Evolutionary conservation across 148 eudicot genomes (phyloP).

Genomic region (Cornus kousa): DNA sequence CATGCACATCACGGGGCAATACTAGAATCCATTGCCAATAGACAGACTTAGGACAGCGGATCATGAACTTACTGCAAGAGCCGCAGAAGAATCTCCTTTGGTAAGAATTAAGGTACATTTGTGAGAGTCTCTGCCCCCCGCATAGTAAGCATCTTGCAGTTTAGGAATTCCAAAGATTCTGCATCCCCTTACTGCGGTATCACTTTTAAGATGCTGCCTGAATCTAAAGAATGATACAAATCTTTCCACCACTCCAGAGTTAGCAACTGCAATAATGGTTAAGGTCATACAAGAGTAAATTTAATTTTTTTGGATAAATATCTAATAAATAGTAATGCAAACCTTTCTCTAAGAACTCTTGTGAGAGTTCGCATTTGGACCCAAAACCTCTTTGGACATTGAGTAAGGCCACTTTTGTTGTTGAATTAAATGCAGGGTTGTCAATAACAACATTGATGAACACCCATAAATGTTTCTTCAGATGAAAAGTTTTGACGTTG

Average conservation of each 20-base stretch:
- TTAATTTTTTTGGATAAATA: background rate
- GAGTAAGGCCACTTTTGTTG: conserved; percentile 89
- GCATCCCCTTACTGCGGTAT: conserved; percentile 68
- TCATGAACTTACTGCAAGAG: conserved; percentile 76
- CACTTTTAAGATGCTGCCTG: conserved; percentile 82
- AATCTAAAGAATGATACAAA: conserved; percentile 70
- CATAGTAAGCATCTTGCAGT: conserved; percentile 80
- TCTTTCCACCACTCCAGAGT: conserved; percentile 64
- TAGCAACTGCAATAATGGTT: conserved; percentile 32
- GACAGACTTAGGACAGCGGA: too few species aligned
- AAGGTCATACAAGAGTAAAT: background rate
- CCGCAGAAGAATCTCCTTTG: conserved; percentile 98
- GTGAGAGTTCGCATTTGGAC: conserved; percentile 63
- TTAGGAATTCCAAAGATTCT: conserved; percentile 57
- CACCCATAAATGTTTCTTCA: conserved; percentile 85
- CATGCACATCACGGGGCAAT: too few species aligned
- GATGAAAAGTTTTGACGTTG: conserved; percentile 61
- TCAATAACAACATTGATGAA: conserved; percentile 95
- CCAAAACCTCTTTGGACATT: conserved; percentile 80
- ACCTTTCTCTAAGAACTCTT: conserved; percentile 81
- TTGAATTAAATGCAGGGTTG: conserved; percentile 97
- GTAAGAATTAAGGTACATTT: conserved; percentile 86
- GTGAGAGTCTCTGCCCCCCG: conserved; percentile 66
- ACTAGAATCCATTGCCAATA: too few species aligned
- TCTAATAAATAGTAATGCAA: conserved; percentile 3